Evolutionary conservation across 2,329 filamentous ascomycete genomes (phyloP), one percentile per base, ranked within the genome.

Genomic region (Exophiala sideris): DNA sequence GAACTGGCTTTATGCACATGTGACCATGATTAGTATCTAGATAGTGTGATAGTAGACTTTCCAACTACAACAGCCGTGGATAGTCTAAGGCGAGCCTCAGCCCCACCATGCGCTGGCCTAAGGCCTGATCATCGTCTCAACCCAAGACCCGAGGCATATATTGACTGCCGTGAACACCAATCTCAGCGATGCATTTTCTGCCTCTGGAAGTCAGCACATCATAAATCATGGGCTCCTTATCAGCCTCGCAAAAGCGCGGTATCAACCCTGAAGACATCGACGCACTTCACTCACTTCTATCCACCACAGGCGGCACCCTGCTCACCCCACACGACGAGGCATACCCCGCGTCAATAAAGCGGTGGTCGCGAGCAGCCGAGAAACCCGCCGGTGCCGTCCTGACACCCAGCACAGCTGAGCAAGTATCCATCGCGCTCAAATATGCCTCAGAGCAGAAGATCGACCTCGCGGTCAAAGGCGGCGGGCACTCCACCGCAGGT

Each of bases 401-500:
- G 6, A 65, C 72, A 38, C 76, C 77, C 1, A 69, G 63, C 7
- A 71, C 70, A 0, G 58, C 67, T 1, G 63, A 70, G 10, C 75
- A 79, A 56, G 68, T 76, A 33, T 70, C 71, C 18, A 65, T 70
- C 5, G 70, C 72, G 0, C 63, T 82, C 42, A 68, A 71, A 21
- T 79, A 77, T 58, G 75, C 76, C 20, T 68, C 66, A 1, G 62
- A 71, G 11, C 64, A 77, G 44, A 62, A 64, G 4, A 70, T 83
- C 38, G 73, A 79, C 42, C 71, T 84, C 52, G 78, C 76, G 0
- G 76, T 83, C 34, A 73, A 74, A 52, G 77, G 81, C 11, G 81
- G 82, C 14, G 79, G 80, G 0, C 81, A 84, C 65, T 79, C 77
- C 1, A 80, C 80, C 0, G 73, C 73, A 1, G 79, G 78, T 5